Percentiles rank a stretch among this genome's conserved stretches.
Conservation (phyloP, 2,329 filamentous ascomycete genomes). For the Aureobasidium vineae region DNA sequence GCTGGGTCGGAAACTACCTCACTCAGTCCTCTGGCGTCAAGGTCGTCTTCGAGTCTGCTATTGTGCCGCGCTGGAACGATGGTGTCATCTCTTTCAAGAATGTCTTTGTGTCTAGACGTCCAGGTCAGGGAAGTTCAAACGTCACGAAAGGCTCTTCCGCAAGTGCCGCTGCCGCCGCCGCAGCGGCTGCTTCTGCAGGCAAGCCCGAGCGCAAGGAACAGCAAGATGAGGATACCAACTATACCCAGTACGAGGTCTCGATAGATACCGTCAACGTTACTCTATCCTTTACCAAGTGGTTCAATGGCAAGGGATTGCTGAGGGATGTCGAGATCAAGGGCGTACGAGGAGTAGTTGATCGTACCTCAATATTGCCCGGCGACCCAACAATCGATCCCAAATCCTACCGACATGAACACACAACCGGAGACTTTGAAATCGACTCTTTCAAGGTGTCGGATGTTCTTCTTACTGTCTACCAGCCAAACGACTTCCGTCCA, state of each 20-base stretch:
- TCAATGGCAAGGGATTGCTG: constrained; percentile 90
- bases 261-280: constrained; percentile 96
- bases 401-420: constrained; percentile 81
- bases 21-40: constrained; percentile 91
- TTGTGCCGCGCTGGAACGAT: constrained; percentile 92
- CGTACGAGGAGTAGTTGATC: constrained; percentile 86
- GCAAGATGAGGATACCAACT: constrained; percentile 88
- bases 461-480: constrained; percentile 84
- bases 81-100: constrained; percentile 96
- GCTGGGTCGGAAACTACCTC: constrained; percentile 92
- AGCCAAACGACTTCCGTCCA: constrained; percentile 86
- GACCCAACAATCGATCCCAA: constrained; percentile 70
- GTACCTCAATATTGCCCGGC: constrained; percentile 71
- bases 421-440: constrained; percentile 93
- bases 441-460: constrained; percentile 97
- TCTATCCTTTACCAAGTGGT: constrained; percentile 97
- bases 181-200: constrained; percentile 62
- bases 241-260: constrained; percentile 94
- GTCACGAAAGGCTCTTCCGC: constrained; percentile 90
- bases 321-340: constrained; percentile 93
- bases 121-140: constrained; percentile 74
- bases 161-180: constrained; percentile 79
- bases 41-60: constrained; percentile 95
- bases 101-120: constrained; percentile 89
- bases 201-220: constrained; percentile 45